phyloP scores from a whole-genome alignment of 2,329 filamentous ascomycete species.

The Cladophialophora bantiana region DNA sequence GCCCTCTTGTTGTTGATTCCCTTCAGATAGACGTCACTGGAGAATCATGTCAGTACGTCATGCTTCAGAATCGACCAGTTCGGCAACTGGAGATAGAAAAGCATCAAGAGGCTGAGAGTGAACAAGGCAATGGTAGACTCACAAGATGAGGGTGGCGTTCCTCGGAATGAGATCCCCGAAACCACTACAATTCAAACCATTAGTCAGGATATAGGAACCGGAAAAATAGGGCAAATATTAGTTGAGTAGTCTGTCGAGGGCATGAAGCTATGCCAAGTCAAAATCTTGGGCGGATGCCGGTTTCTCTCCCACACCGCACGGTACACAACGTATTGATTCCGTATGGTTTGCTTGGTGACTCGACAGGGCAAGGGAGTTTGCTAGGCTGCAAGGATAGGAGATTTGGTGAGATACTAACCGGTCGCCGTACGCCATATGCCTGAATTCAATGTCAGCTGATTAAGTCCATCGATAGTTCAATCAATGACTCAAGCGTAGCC shows the following conservation, averaged over 20 bases:
- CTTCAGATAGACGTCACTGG: slow-evolving; percentile 73
- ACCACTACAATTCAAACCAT: slow-evolving; percentile 60
- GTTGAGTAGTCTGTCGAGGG: neutral
- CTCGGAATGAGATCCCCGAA: slow-evolving; percentile 80
- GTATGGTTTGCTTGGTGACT: neutral
- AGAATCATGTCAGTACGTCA: slow-evolving; percentile 13
- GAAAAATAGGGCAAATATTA: neutral
- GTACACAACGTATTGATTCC: neutral
- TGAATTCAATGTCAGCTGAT: slow-evolving; percentile 23
- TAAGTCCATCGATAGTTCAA: neutral
- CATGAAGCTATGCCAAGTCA: neutral
- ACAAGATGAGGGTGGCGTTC: slow-evolving; percentile 82
- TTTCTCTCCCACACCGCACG: neutral
- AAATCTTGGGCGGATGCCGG: neutral
- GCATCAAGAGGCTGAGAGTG: neutral
- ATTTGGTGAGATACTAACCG: slow-evolving; percentile 45
- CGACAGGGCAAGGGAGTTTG: neutral
- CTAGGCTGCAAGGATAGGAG: neutral
- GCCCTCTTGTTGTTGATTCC: slow-evolving; percentile 58
- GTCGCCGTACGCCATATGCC: slow-evolving; percentile 47
- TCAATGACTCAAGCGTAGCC: neutral
- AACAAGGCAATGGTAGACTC: slow-evolving; percentile 53
- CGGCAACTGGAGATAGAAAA: neutral
- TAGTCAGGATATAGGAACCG: slow-evolving; percentile 20
- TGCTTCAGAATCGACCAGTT: neutral